Evolutionary conservation across 495 filamentous ascomycete species (phyloP), one percentile per base, ranked within the genome.

Genomic region (Talaromyces liani): DNA sequence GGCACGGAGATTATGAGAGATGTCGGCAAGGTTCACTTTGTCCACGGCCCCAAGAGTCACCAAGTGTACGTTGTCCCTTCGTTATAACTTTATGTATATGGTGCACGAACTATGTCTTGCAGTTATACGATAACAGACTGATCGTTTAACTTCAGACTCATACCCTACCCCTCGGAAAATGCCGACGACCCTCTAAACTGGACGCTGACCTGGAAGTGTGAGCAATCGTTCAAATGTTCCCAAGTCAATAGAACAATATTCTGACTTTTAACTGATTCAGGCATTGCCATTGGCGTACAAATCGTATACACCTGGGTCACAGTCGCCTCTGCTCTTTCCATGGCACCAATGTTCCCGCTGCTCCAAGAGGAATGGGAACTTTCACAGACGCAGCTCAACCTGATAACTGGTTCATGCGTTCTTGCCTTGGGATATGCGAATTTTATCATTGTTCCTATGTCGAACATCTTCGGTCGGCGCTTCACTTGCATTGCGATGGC

Each of bases 391-490:
- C 73, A 79, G 34, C 75, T 82, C 20, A 75, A 76, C 36, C 74
- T 82, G 62, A 73, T 84, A 57, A 82, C 80, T 33, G 82, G 83
- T 5, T 76, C 79, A 4, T 79, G 77, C 60, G 81, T 84, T 54
- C 68, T 84, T 49, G 80, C 81, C 1, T 73, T 85, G 0, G 83
- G 82, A 0, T 84, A 79, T 61, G 75, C 77, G 12, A 84, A 84
- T 62, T 84, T 84, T 66, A 66, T 85, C 59, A 79, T 79, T 70
- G 80, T 84, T 58, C 82, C 83, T 2, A 73, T 80, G 3, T 81
- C 80, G 58, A 80, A 79, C 8, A 73, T 78, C 49, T 82, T 84
- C 61, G 84, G 84, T 20, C 77, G 85, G 4, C 78, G 84, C 4
- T 75, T 78, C 1, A 81, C 82, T 29, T 78, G 79, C 64, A 72